phyloP scores from a whole-genome alignment of 176 grass and related monocot genomes.

The Alopecurus myosuroides region DNA sequence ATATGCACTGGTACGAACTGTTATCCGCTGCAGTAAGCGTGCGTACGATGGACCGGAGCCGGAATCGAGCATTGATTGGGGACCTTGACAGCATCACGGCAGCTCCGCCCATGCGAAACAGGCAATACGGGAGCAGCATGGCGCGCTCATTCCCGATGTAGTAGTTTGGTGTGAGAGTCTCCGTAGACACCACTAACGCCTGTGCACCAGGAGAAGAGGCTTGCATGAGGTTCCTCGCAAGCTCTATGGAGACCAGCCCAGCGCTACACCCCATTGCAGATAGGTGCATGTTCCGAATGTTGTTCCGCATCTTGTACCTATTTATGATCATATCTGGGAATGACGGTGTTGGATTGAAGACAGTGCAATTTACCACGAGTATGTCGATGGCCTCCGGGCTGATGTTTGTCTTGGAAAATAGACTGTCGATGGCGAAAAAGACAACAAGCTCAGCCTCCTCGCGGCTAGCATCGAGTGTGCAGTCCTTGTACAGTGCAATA shows the following conservation, averaged over 20 bases:
- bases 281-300: constrained; percentile 42
- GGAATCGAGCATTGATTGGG: constrained; percentile 30
- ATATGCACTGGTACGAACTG: constrained; percentile 33
- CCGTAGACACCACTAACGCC: constrained; percentile 50
- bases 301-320: constrained; percentile 34
- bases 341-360: constrained; percentile 53
- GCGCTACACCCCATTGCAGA: constrained; percentile 60
- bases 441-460: constrained; percentile 46
- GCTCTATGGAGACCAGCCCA: constrained; percentile 40
- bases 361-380: constrained; percentile 44
- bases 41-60: constrained; percentile 32
- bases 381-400: constrained; percentile 31
- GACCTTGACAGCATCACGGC: constrained; percentile 34
- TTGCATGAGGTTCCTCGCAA: constrained; percentile 42
- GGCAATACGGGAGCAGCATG: constrained; percentile 54
- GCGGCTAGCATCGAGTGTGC: constrained; percentile 20
- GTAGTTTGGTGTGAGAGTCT: constrained; percentile 44
- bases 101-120: constrained; percentile 59
- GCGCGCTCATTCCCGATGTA: constrained; percentile 48
- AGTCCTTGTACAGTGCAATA: constrained; percentile 18
- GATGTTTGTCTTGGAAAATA: constrained; percentile 39
- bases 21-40: constrained; percentile 34
- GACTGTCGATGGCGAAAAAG: constrained; percentile 60
- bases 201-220: constrained; percentile 2
- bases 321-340: constrained; percentile 52